Percentiles rank a stretch among this genome's conserved stretches.
Conservation (phyloP, 2,329 filamentous ascomycete species). For the Talaromyces sp. region DNA sequence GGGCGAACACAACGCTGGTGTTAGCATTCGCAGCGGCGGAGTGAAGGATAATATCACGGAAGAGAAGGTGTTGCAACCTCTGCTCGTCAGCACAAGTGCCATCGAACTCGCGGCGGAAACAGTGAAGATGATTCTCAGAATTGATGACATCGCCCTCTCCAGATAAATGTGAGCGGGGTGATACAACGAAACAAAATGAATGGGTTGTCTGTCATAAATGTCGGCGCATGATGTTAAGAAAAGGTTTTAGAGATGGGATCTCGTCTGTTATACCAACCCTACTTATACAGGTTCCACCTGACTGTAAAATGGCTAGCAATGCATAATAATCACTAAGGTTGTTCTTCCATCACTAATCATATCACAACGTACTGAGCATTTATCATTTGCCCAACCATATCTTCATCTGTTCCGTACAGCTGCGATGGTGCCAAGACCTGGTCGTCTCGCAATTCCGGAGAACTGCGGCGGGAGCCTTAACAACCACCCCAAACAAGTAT, state of each 20-base stretch:
- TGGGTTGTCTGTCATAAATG: constrained; percentile 13
- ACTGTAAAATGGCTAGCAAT: constrained; percentile 16
- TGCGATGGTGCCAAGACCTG: constrained; percentile 7
- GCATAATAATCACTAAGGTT: constrained; percentile 6
- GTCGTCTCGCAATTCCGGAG: background rate
- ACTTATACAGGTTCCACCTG: constrained; percentile 5
- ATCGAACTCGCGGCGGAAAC: constrained; percentile 97
- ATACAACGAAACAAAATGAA: constrained; percentile 11
- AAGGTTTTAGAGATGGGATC: constrained; percentile 11
- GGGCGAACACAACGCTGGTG: constrained; percentile 92
- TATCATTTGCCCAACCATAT: too few species aligned
- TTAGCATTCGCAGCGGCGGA: constrained; percentile 96
- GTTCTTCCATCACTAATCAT: background rate
- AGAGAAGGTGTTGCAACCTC: constrained; percentile 92
- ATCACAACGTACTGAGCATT: too few species aligned
- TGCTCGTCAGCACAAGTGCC: constrained; percentile 94
- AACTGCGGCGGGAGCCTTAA: background rate
- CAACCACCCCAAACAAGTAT: background rate
- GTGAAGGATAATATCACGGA: constrained; percentile 96
- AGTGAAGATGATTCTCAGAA: constrained; percentile 86
- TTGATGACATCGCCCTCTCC: constrained; percentile 63
- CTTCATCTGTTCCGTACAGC: too few species aligned
- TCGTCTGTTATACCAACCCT: constrained; percentile 12
- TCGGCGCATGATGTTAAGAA: constrained; percentile 15
- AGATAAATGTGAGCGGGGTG: constrained; percentile 28